Base-by-base conservation (phyloP, 768 basidiomycete species). In the Lenzites betulinus region DNA sequence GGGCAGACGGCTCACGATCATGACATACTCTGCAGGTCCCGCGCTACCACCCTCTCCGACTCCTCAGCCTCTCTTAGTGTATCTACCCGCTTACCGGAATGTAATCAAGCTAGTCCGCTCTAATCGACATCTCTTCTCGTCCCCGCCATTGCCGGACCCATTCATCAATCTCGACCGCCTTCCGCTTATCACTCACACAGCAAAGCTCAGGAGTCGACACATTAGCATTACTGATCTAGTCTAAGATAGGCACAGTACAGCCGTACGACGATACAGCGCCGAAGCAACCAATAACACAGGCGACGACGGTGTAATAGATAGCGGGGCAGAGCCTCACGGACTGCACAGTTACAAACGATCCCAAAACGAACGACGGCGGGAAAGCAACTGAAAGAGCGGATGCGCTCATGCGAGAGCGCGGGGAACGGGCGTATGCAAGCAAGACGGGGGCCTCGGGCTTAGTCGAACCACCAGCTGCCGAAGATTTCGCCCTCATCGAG, bases 381-480 rank as follows among this genome's bases (percentile, higher is more conserved):
- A 35, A 38, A 36, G n/a, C 22, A 43, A 38, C 56, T 8, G 25
- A 49, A 51, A 39, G 41, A 59, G 49, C 33, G 49, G 33, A 35
- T 33, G 46, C 25, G 25, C 23, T 47, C 11, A 11, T 23, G 15
- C 25, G 20, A 23, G n/a, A 1, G 20, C 33, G 33, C 49, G 33
- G 20, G 33, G n/a, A 1, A 9, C 49, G 22, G 23, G 36, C n/a
- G 35, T 20, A 3, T 15, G 20, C 22, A 39, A 22, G 33, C 20
- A 20, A 3, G 20, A 22, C 20, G 28, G 42, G 23, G 26, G n/a
- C 11, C 23, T 9, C 18, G 11, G 44, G 49, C 36, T 43, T 15
- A 60, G 51, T 62, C 74, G 75, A 77, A 87, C 63, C 71, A 78
- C 90, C 90, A 93, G 5, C 71, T 65, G 52, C 84, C 88, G 62